Evolutionary conservation across 768 basidiomycete species (phyloP), one percentile per base, ranked within the genome.

Genomic region (Calocera cornea): DNA sequence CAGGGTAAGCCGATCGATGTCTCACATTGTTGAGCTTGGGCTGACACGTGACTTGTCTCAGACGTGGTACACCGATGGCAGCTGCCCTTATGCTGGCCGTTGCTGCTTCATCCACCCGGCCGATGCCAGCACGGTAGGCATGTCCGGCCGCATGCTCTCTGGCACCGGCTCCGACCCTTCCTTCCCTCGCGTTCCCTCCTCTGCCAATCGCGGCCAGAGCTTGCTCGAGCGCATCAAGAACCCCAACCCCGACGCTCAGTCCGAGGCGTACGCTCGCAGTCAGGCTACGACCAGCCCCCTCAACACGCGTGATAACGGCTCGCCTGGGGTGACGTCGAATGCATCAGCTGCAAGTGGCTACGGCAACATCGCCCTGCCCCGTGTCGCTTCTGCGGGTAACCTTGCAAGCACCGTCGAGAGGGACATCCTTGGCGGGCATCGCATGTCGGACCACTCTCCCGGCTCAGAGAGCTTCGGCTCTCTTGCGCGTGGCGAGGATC

Each of bases 1-100:
- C 76, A 86, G 91, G 79, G 90, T 92, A 72, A 70, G 86, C 24
- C 14, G 10, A 33, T 16, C 8, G 24, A 60, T 27, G 54, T 60
- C 31, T 60, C 54, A 60, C 27, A 14, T 19, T 29, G 54, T 33
- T 27, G 54, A 31, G 2, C 22, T n/a, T 27, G 10, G 5, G 31
- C 54, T 60, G 27, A 60, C 54, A 60, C 54, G 54, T 60, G 54
- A 60, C 31, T 29, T 60, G 54, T 60, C 31, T 33, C 54, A 60
- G 54, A 60, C 54, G 16, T 60, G 54, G 54, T 60, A 60, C 22
- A 60, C 54, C 31, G 54, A 60, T 2, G 54, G 54, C 7, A 60
- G 54, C 27, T 60, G 54, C 54, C 54, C 54, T 16, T 60, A 60
- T 33, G 54, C 54, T 27, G 54, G 54, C 19, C 54, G 54, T 27